A percentile compares a stretch with the other conserved stretches of the same genome.
These are phyloP conservation scores for Picochlorum sp. DNA, from an alignment of 139 green algal species.

Conservation along the genomic window DNA sequence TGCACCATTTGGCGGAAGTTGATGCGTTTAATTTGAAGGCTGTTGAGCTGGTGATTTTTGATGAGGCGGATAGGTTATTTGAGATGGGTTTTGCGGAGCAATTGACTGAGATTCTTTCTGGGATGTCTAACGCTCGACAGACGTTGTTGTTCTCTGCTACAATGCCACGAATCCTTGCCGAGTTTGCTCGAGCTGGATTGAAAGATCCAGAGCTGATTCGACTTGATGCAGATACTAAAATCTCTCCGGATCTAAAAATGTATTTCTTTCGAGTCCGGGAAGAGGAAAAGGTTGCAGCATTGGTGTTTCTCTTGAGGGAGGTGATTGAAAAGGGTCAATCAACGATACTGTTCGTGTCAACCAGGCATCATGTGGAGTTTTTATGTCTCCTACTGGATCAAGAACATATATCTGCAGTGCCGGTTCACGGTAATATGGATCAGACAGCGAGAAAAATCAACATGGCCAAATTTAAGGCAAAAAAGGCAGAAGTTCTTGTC, in stretches of 20 bases:
- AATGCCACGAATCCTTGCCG: slow-evolving; percentile 78
- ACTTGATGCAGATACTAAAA: slow-evolving; percentile 83
- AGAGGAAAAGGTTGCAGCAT: slow-evolving; percentile 83
- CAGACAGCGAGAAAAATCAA: slow-evolving; percentile 92
- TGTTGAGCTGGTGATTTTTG: slow-evolving; percentile 79
- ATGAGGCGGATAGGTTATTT: slow-evolving; percentile 96
- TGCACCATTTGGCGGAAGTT: slow-evolving; percentile 87
- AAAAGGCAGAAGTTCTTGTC: slow-evolving; percentile 57
- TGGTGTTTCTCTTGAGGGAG: slow-evolving; percentile 82
- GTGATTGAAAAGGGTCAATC: slow-evolving; percentile 56
- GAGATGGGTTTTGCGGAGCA: slow-evolving; percentile 96
- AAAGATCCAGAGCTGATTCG: slow-evolving; percentile 79
- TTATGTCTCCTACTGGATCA: slow-evolving; percentile 63
- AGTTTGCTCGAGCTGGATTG: slow-evolving; percentile 87
- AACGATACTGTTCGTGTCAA: slow-evolving; percentile 85
- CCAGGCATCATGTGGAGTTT: slow-evolving; percentile 92
- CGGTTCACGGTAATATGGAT: slow-evolving; percentile 93
- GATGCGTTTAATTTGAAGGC: slow-evolving; percentile 54
- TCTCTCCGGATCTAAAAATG: slow-evolving; percentile 74
- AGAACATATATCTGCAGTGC: slow-evolving; percentile 54
- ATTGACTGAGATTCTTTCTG: slow-evolving; percentile 66
- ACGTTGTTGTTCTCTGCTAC: slow-evolving; percentile 95
- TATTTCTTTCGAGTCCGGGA: slow-evolving; percentile 71
- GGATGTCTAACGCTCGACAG: slow-evolving; percentile 64
- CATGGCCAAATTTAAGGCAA: slow-evolving; percentile 80